phyloP scores from a whole-genome alignment of 1,284 basidiomycete species.

The Cystobasidium pallidum region DNA sequence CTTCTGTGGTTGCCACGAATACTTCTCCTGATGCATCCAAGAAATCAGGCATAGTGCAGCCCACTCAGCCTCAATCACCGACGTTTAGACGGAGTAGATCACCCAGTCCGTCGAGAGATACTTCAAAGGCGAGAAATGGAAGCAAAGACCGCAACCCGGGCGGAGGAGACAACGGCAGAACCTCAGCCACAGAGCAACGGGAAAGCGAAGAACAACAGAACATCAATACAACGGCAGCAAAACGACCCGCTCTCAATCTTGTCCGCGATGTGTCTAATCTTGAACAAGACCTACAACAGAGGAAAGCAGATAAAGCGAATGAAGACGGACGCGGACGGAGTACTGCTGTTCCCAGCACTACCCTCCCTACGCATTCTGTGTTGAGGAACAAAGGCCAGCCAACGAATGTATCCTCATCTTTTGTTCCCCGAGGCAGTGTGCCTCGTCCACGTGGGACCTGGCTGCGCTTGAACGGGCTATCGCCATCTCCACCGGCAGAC shows the following conservation, averaged over 20 bases:
- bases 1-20: background rate
- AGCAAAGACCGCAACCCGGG: background rate
- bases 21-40: background rate
- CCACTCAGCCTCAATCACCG: constrained; percentile 27
- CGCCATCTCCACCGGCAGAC: constrained; percentile 26
- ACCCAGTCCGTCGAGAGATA: constrained; percentile 32
- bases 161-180: background rate
- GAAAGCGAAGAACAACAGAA: constrained; percentile 7
- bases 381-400: constrained; percentile 1
- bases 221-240: background rate
- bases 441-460: constrained; percentile 13
- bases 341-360: background rate
- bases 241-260: constrained; percentile 32
- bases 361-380: background rate
- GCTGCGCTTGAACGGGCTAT: constrained; percentile 35
- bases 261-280: constrained; percentile 30
- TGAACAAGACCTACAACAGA: constrained; percentile 6
- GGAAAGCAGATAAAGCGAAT: background rate
- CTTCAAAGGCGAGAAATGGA: constrained; percentile 3
- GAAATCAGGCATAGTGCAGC: constrained; percentile 25
- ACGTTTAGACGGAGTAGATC: constrained; percentile 35
- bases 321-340: background rate
- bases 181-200: background rate
- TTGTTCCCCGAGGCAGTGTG: background rate
- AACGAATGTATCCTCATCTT: constrained; percentile 16